Evolutionary conservation across 2,329 filamentous ascomycete species (phyloP), one percentile per base, ranked within the genome.

Genomic region (Aspergillus floridensis): DNA sequence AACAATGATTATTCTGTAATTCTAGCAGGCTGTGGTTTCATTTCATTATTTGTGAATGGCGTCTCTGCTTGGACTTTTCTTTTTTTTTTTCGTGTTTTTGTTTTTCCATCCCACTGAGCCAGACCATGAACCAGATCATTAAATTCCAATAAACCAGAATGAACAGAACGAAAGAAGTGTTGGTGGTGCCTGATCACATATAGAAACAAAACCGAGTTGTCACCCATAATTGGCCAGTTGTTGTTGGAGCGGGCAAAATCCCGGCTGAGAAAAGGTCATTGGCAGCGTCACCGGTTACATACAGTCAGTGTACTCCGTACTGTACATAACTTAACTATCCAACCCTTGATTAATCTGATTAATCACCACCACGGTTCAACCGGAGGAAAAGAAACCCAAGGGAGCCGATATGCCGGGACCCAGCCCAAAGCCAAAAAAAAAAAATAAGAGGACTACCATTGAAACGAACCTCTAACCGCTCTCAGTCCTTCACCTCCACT

Each of bases 1-100:
- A 57, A 38, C 50, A 46, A 32, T 54, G 54, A 52, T 57, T 55
- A 58, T 63, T 59, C 48, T 70, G 67, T 66, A 66, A 32, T 68
- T 68, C 59, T 66, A 68, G 64, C 63, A 57, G 56, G 50, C 57
- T 62, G 57, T 61, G 49, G 49, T 61, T 44, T 19, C 14, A 59
- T 22, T 58, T 49, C 5, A 31, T n/a, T 14, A 7, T 53, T 47
- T 22, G 52, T 54, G 22, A 47, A 29, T 38, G 52, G 52, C 52
- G 52, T 54, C 52, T 47, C 38, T 19, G 7, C 38, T 47, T 54
- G 22, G 22, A 26, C 5, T n/a, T n/a, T n/a, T 54, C 52, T 53
- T 22, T 32, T 21, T 57, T 21, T 26, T 19, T 29, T 26, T 35
- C 11, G 12, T 35, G 32, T 31, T 32, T 32, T 19, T 26, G 6